Base-by-base conservation (phyloP, 345 rosid genomes). In the Corymbia maculata region DNA sequence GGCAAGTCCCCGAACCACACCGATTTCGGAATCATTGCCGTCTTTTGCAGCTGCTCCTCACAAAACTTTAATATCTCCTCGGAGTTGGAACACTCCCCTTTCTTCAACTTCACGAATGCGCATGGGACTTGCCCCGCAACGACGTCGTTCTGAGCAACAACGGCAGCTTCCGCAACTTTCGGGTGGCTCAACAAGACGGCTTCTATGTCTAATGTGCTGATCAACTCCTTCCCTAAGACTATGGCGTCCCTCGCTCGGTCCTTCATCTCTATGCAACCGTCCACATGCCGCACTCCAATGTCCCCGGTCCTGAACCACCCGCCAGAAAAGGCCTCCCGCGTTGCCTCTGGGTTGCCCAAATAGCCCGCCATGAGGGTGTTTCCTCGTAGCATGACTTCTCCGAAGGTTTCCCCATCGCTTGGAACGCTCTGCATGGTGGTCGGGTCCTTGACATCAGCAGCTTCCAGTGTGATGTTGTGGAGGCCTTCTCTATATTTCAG, bases 231-330 rank as follows among this genome's bases (percentile, higher is more conserved):
- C 66, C 91, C 92, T n/a, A 64, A 55, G 12, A 87, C 16, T 42
- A 92, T 91, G 4, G 88, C 87, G 49, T 94, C 96, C 42, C 51
- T 92, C 8, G 92, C 94, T 3, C 97, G 93, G 87, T 95, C 98
- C 91, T 94, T 95, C 55, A 96, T 88, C 89, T 95, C 92, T 66
- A 96, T 10, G 47, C 85, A 85, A 9, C 97, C 97, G 85, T 93
- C 92, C 4, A 90, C 89, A 24, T 93, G 91, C 52, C 90, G 90
- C 6, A 94, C 89, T 45, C 93, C 98, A 4, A 96, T 87, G 85
- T 96, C 98, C 51, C 95, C 91, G 0, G 98, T 96, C 84, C 91
- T 93, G 88, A 90, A 91, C 98, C 99, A 95, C 51, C 97, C 97
- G 0, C 92, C 82, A 79, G 87, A 92, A 28, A 96, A 94, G 19